Percentiles rank a stretch among this genome's conserved stretches.
Conservation (phyloP, 2,329 filamentous ascomycete genomes). For the Venturia carpophila region DNA sequence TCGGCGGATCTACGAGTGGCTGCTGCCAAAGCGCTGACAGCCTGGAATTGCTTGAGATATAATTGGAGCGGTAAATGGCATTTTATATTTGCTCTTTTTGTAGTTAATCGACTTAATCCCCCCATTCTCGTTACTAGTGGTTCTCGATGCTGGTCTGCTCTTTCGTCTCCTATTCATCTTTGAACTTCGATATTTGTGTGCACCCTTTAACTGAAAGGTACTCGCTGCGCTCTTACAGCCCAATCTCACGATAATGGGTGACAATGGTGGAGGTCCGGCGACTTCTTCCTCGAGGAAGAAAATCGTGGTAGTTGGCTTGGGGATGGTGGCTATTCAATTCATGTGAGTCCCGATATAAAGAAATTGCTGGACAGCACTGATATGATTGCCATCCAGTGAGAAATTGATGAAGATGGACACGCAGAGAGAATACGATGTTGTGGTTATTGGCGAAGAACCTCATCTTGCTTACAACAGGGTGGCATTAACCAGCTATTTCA, state of each 20-base stretch:
- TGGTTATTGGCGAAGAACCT: slow-evolving; percentile 79
- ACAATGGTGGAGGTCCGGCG: background rate
- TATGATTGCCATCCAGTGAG: slow-evolving; percentile 49
- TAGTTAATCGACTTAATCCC: background rate
- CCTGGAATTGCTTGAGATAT: background rate
- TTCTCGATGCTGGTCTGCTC: background rate
- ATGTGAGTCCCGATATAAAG: slow-evolving; percentile 52
- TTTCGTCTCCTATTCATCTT: background rate
- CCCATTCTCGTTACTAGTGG: background rate
- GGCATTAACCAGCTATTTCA: slow-evolving; percentile 80
- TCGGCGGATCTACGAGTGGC: background rate
- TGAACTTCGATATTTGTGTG: no score
- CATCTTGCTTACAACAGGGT: slow-evolving; percentile 89
- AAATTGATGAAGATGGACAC: slow-evolving; percentile 81
- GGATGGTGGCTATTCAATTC: slow-evolving; percentile 85
- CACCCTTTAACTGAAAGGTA: background rate
- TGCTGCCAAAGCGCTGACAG: background rate
- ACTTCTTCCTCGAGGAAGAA: slow-evolving; percentile 44
- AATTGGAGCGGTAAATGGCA: background rate
- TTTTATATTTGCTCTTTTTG: background rate
- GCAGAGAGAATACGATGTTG: slow-evolving; percentile 66
- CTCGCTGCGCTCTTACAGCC: background rate
- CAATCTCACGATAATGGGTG: background rate
- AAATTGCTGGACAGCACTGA: background rate
- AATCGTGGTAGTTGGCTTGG: slow-evolving; percentile 75